Base-by-base conservation (phyloP, 1,139 yeast species). In the Candida tropicalis region DNA sequence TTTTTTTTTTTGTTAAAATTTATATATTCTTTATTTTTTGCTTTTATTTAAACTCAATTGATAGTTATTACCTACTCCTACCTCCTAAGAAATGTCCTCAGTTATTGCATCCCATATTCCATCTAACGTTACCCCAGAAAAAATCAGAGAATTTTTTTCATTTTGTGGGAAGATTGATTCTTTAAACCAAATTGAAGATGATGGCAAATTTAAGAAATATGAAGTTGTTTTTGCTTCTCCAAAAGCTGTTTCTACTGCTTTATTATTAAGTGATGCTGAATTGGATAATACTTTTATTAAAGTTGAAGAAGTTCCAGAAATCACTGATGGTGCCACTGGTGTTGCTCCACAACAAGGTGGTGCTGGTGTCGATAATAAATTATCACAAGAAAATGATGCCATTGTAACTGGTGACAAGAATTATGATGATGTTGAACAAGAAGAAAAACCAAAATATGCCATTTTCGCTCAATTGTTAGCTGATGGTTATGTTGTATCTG, bases 381-480 rank as follows among this genome's bases (percentile, higher is more conserved):
- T 20, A n/a, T 27, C 13, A 17, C 9, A 28, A 12, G 12, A 20
- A 23, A 12, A 56, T 11, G 45, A 44, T 35, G 65, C 72, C 4
- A 71, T 70, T 9, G 69, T 66, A 45, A 54, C 50, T 11, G 54
- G 56, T 16, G 67, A 44, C 39, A 40, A 41, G 23, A 22, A 36
- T n/a, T 42, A 45, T 16, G 48, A 70, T 47, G 90, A 84, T 54
- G 77, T 85, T 45, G 67, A 73, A 3, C 95, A 87, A 62, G 95
- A 87, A 57, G 81, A 79, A 52, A 87, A 87, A 66, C 95, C 95
- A 44, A 84, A 85, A 58, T 68, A 82, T 48, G 82, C 89, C 20
- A 81, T 87, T 46, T 70, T 85, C 67, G 93, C 95, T 1, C 93
- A 87, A 63, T 77, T 84, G 54, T 71, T 87, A 50, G 76, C 90